Percentiles rank a stretch among this genome's conserved stretches.
phyloP scores from a whole-genome alignment of 371 early-diverging fungal genomes.

The Mucor velutinosus region DNA sequence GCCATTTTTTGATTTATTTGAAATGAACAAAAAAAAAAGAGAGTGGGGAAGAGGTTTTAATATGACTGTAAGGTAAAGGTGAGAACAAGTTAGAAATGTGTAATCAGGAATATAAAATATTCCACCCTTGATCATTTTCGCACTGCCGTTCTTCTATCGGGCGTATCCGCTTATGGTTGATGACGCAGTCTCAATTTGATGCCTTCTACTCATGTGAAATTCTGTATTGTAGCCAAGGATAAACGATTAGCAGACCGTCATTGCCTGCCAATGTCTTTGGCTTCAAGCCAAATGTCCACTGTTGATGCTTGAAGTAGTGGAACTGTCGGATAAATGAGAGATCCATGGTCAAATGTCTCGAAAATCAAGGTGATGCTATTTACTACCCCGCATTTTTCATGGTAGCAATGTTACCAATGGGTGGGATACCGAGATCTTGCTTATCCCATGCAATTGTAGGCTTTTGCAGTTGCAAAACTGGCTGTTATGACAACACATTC shows the following conservation, averaged over 20 bases:
- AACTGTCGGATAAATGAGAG: neutral
- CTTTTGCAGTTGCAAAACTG: neutral
- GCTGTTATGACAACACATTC: neutral
- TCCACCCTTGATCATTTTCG: constrained; percentile 15
- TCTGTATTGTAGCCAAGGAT: neutral
- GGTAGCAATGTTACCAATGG: neutral
- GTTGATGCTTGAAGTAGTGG: neutral
- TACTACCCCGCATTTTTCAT: neutral
- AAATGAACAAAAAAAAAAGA: constrained; percentile 11
- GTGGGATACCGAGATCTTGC: neutral
- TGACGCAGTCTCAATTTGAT: constrained; percentile 13
- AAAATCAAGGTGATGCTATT: neutral
- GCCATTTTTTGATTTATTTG: constrained; percentile 26
- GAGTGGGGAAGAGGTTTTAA: constrained; percentile 24
- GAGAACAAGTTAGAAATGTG: neutral
- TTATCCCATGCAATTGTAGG: neutral
- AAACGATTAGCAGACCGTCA: neutral
- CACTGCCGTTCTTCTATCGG: constrained; percentile 1
- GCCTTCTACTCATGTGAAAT: constrained; percentile 9
- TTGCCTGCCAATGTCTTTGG: neutral
- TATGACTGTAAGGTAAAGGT: constrained; percentile 15
- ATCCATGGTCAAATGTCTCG: neutral
- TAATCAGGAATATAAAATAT: constrained; percentile 2
- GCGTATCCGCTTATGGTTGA: constrained; percentile 9
- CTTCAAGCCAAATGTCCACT: neutral